A percentile compares a stretch with the other conserved stretches of the same genome.
Conservation (phyloP, 75 land plant genomes). For the Sequoia sempervirens region DNA sequence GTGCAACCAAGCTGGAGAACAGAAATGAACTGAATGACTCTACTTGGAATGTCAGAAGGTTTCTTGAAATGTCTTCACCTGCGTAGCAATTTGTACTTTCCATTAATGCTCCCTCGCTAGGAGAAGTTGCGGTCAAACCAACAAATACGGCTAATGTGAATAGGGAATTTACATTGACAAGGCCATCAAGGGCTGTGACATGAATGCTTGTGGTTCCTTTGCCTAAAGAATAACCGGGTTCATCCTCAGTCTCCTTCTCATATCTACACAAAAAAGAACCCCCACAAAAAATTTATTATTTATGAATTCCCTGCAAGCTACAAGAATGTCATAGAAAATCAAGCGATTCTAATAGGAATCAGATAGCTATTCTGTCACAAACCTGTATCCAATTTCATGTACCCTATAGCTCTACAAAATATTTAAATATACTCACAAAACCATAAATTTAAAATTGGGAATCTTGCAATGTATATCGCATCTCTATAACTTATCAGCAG, state of each 20-base stretch:
- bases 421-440: neutral
- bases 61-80: conserved; percentile 14
- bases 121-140: conserved; percentile 28
- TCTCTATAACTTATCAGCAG: neutral
- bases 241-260: neutral
- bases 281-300: neutral
- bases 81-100: conserved; percentile 12
- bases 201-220: conserved; percentile 49
- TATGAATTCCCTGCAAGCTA: neutral
- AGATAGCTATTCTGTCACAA: neutral
- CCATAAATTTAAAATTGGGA: neutral
- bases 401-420: neutral
- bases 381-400: neutral
- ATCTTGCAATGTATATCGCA: neutral
- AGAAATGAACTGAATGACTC: conserved; percentile 87
- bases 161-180: conserved; percentile 85
- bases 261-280: neutral
- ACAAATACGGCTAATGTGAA: conserved; percentile 88
- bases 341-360: neutral
- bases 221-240: neutral
- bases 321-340: neutral
- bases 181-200: conserved; percentile 81
- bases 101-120: neutral
- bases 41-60: conserved; percentile 75
- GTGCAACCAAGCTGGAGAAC: conserved; percentile 89